Percentiles rank a stretch among this genome's conserved stretches.
phyloP scores from a whole-genome alignment of 2,329 filamentous ascomycete species.

The Pseudogymnoascus sp. region DNA sequence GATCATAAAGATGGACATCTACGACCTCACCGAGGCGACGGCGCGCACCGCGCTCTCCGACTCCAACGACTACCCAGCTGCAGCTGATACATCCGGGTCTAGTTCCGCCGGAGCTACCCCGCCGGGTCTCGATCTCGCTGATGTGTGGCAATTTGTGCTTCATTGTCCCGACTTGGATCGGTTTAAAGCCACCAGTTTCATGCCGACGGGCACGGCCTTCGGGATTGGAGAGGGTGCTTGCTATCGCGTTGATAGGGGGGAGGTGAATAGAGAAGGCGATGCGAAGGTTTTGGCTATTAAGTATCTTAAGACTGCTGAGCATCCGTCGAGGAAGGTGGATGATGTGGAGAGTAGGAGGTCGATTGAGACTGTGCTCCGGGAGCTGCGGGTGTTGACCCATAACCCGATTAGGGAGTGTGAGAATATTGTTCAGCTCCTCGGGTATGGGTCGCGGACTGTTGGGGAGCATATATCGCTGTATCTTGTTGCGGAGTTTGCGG shows the following conservation, averaged over 20 bases:
- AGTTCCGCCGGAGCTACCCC: neutral
- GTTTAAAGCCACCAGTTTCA: neutral
- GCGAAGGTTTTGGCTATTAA: neutral
- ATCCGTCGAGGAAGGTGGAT: neutral
- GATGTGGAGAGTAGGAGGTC: neutral
- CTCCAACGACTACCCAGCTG: neutral
- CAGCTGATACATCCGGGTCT: neutral
- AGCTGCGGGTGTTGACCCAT: neutral
- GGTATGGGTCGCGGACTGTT: neutral
- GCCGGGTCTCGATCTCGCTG: neutral
- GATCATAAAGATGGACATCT: neutral
- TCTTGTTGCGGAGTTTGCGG: conserved; percentile 2
- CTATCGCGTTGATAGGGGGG: neutral
- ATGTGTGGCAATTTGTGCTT: neutral
- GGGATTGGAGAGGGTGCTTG: neutral
- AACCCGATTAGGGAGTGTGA: neutral
- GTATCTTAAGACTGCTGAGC: neutral
- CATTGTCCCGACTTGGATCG: neutral
- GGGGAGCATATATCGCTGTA: neutral
- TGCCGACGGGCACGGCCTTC: neutral
- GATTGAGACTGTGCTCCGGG: neutral
- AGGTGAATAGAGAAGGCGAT: neutral
- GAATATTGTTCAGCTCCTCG: neutral
- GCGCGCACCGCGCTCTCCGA: neutral
- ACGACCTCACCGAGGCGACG: neutral